Evolutionary conservation across 1,139 yeast genomes (phyloP).

Genomic region (Geotrichum candidum): DNA sequence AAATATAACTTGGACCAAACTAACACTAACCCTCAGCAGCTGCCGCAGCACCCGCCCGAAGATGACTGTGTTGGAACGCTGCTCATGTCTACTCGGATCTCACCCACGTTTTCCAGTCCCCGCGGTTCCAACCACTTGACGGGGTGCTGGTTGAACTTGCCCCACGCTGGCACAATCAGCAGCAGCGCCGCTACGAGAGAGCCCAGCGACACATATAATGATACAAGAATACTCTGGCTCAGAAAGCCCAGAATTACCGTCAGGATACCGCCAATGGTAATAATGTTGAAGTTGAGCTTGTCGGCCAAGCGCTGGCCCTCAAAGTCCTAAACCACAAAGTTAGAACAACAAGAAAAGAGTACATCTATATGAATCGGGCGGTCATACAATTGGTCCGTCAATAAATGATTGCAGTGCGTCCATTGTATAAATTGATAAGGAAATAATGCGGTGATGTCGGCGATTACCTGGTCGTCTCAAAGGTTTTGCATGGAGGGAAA

Average conservation of each 20-base stretch:
- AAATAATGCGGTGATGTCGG: not conserved
- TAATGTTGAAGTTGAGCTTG: conserved; percentile 10
- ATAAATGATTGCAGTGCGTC: conserved; percentile 8
- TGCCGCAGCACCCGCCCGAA: not conserved
- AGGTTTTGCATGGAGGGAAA: not conserved
- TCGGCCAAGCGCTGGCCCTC: conserved; percentile 18
- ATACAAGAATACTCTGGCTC: conserved; percentile 12
- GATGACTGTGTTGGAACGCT: not conserved
- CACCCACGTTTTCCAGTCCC: not conserved
- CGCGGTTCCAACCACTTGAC: conserved; percentile 11
- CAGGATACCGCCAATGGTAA: conserved; percentile 12
- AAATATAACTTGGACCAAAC: not conserved
- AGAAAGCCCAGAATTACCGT: conserved; percentile 14
- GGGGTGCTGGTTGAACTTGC: conserved; percentile 11
- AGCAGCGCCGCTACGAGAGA: conserved; percentile 5
- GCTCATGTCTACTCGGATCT: not conserved
- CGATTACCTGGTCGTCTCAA: not conserved
- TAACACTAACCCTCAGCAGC: not conserved
- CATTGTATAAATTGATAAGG: not conserved
- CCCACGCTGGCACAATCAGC: conserved; percentile 17
- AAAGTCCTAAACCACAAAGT: conserved; percentile 12
- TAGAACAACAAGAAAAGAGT: not conserved
- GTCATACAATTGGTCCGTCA: conserved; percentile 17
- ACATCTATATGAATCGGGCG: not conserved
- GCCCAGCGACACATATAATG: conserved; percentile 8